A percentile compares a stretch with the other conserved stretches of the same genome.
These are phyloP conservation scores for Aspergillus eucalypticola DNA, from an alignment of 2,329 filamentous ascomycete genomes.

Conservation along the genomic window DNA sequence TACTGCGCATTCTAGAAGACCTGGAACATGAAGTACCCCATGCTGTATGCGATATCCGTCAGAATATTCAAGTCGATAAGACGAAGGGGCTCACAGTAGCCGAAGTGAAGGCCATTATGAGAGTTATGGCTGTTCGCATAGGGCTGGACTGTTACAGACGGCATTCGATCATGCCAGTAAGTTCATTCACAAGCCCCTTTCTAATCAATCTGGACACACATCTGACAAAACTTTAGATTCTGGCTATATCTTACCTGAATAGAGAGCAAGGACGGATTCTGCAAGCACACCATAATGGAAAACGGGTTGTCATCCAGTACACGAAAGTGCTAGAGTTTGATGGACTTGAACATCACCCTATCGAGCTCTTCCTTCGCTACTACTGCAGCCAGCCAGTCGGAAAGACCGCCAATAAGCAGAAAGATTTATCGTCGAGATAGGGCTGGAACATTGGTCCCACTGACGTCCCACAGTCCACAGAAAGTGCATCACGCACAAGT, in stretches of 20 bases:
- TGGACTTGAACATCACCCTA: not conserved
- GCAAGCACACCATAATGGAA: constrained; percentile 11
- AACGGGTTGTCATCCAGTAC: constrained; percentile 10
- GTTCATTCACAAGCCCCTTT: not conserved
- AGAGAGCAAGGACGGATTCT: constrained; percentile 8
- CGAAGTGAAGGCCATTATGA: constrained; percentile 12
- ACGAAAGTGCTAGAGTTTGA: constrained; percentile 1
- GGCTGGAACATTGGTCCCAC: not conserved
- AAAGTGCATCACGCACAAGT: not conserved
- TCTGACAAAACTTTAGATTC: constrained; percentile 6
- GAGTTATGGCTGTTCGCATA: constrained; percentile 9
- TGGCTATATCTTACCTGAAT: constrained; percentile 10
- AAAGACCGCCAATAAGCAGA: not conserved
- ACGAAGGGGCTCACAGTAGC: not conserved
- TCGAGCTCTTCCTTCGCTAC: constrained; percentile 12
- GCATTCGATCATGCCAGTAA: constrained; percentile 9
- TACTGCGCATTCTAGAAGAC: constrained; percentile 11
- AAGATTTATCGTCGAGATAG: not conserved
- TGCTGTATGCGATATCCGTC: constrained; percentile 7
- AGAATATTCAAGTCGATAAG: not conserved
- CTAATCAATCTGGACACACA: not conserved
- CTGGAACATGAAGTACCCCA: not conserved
- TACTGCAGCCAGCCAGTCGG: constrained; percentile 11
- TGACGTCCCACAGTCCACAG: not conserved
- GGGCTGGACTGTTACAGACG: not conserved